Base-by-base conservation (phyloP, 1,284 basidiomycete genomes). In the Leucoagaricus sp. region DNA sequence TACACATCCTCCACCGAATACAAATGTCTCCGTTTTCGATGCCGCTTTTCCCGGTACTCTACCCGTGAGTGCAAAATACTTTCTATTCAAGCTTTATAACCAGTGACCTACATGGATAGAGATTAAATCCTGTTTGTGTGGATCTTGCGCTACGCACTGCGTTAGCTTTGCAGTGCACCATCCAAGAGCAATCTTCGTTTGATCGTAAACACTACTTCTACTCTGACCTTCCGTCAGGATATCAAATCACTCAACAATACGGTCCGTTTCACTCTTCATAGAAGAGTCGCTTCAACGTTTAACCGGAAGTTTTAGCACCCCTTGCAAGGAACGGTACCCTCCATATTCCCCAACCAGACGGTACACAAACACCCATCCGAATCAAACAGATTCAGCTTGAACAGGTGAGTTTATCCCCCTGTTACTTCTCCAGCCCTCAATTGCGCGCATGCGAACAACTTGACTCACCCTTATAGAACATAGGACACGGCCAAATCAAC, bases 131-230 rank as follows among this genome's bases (percentile, higher is more conserved):
- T 0, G 83, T 83, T 69, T 93, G 94, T 47, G 86, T 98, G 2
- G 81, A 90, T 58, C 81, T 97, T 1, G 93, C 92, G 1, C 69
- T 96, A 0, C 79, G 91, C 15, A 91, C 94, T 0, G 91, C 95
- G 0, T 66, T 96, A 1, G 95, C 96, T 1, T 79, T 99, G 29
- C 75, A 86, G 33, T 87, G 91, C 44, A 63, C 82, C 0, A 80
- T 98, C 8, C 90, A 93, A 64, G 64, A 64, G 0, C 78, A 81
- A n/a, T 96, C 92, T 0, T 81, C 89, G 1, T 98, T 98, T 63
- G 96, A 99, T 72, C 80, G 96, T 63, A 99, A 99, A 70, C 96
- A 99, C 70, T 99, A 99, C 70, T 98, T 98, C 72, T 99, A 99
- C 69, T 85, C 93, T 1, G 96, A 99, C 72, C 82, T 98, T 29